Conservation (phyloP, 108 stramenopile genomes). For the Tribonema minus region DNA sequence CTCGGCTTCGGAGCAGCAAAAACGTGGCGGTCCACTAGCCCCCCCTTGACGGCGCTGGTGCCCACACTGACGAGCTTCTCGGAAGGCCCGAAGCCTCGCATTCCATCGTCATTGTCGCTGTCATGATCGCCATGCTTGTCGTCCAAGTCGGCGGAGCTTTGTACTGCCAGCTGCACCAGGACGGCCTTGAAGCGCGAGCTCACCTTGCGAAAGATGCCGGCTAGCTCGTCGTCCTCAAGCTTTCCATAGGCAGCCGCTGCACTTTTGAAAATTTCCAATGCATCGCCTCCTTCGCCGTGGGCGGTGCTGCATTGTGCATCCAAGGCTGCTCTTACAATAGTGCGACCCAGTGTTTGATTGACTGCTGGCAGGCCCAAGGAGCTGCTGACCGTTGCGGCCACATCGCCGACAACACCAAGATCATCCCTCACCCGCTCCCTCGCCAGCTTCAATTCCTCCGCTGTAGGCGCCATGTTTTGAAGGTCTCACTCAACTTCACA, state of each 20-base stretch:
- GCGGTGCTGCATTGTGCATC: slow-evolving; percentile 7
- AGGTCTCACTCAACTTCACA: no score
- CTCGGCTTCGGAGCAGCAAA: slow-evolving; percentile 16
- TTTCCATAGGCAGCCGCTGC: slow-evolving; percentile 25
- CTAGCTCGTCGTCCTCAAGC: slow-evolving; percentile 1
- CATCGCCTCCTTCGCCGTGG: not conserved
- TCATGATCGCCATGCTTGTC: slow-evolving; percentile 9
- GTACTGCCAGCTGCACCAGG: slow-evolving; percentile 12
- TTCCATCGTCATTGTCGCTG: not conserved
- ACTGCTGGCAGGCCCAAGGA: slow-evolving; percentile 10
- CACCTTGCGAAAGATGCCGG: slow-evolving; percentile 25
- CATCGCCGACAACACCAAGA: slow-evolving; percentile 16
- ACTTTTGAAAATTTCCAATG: not conserved
- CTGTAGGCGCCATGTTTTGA: no score
- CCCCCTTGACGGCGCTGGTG: slow-evolving; percentile 23
- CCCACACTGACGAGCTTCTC: slow-evolving; percentile 10
- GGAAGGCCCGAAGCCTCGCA: slow-evolving; percentile 14
- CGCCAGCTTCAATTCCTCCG: slow-evolving; percentile 12
- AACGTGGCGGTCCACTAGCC: slow-evolving; percentile 24
- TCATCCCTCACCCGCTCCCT: slow-evolving; percentile 33
- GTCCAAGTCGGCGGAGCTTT: not conserved
- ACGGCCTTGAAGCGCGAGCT: slow-evolving; percentile 9
- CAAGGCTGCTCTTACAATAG: slow-evolving; percentile 16
- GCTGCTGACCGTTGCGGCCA: slow-evolving; percentile 14
- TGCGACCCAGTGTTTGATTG: slow-evolving; percentile 40